phyloP scores from a whole-genome alignment of 768 basidiomycete genomes.

The Rhodotorula paludigena region DNA sequence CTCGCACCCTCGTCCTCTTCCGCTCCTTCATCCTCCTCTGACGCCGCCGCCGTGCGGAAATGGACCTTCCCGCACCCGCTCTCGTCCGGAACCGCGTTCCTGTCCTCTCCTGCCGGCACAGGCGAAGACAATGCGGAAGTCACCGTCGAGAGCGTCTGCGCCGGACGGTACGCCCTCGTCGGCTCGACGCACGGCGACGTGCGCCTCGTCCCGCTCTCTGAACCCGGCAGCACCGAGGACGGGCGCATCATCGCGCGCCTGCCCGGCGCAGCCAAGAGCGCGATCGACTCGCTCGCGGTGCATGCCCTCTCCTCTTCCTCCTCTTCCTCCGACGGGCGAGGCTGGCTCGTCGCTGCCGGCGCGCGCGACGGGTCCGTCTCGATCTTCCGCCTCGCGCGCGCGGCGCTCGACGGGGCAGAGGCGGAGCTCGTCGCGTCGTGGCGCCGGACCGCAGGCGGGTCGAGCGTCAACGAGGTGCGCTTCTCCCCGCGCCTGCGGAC shows the following conservation, averaged over 20 bases:
- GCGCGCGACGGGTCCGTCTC: no score
- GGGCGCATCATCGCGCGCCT: background rate
- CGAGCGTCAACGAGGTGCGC: background rate
- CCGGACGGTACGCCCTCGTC: conserved; percentile 4
- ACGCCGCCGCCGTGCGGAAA: conserved; percentile 48
- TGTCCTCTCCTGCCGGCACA: background rate
- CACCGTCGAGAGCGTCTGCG: background rate
- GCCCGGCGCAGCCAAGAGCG: background rate
- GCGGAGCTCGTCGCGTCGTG: no score
- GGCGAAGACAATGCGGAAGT: background rate
- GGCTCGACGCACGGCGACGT: conserved; percentile 18
- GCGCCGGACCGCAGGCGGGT: no score
- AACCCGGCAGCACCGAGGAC: background rate
- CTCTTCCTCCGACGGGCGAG: no score
- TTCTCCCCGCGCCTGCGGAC: background rate
- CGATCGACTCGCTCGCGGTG: background rate
- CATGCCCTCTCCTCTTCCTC: no score
- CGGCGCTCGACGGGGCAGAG: no score
- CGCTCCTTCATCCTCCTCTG: no score
- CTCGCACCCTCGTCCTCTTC: conserved; percentile 54
- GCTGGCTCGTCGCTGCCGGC: no score
- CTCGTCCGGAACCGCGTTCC: conserved; percentile 6
- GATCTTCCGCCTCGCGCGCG: no score
- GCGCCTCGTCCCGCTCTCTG: background rate
- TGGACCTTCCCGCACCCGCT: conserved; percentile 10